Conservation (phyloP, 768 basidiomycete species). For the Tricholoma sp. region DNA sequence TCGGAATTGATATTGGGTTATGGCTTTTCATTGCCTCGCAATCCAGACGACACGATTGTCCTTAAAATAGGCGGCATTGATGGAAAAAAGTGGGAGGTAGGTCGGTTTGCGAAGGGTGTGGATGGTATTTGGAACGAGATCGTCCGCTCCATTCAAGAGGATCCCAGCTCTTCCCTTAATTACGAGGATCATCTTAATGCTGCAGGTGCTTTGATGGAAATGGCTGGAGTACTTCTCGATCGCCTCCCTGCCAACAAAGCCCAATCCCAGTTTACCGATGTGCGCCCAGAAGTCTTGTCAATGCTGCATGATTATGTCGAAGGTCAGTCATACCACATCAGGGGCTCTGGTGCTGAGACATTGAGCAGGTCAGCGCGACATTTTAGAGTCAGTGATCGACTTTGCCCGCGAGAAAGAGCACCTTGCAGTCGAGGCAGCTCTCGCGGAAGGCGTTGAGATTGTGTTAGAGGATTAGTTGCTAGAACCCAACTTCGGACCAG, state of each 20-base stretch:
- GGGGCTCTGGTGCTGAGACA: neutral
- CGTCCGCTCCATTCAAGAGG: conserved; percentile 23
- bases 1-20: conserved; percentile 88
- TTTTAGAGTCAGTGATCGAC: conserved; percentile 46
- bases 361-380: conserved; percentile 51
- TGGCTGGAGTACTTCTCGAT: conserved; percentile 50
- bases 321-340: conserved; percentile 32
- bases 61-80: conserved; percentile 63
- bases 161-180: conserved; percentile 20
- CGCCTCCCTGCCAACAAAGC: conserved; percentile 36
- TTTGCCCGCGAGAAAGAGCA: conserved; percentile 45
- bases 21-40: conserved; percentile 76
- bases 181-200: conserved; percentile 70
- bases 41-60: conserved; percentile 84
- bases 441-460: conserved; percentile 48
- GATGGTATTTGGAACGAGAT: conserved; percentile 62
- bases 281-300: conserved; percentile 51
- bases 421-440: conserved; percentile 43
- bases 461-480: conserved; percentile 36
- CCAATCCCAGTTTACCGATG: conserved; percentile 13
- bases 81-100: conserved; percentile 56
- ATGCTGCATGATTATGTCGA: conserved; percentile 71
- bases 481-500: neutral
- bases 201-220: conserved; percentile 58
- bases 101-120: conserved; percentile 48